phyloP scores from a whole-genome alignment of 2,329 filamentous ascomycete species.

The Ceratocystiopsis brevicomis region DNA sequence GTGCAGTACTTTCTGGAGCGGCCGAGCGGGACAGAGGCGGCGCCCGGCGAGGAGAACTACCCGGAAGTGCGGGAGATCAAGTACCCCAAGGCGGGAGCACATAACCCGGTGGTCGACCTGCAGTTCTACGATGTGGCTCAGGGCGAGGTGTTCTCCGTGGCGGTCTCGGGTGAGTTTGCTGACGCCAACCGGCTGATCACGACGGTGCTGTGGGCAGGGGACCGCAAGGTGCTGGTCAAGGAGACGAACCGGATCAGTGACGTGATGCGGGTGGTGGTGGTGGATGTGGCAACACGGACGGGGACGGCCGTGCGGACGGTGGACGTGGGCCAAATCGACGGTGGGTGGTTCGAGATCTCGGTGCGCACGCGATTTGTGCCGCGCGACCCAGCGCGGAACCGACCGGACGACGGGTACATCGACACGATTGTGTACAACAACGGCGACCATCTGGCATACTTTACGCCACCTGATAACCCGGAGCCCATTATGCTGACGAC shows the following conservation, averaged over 20 bases:
- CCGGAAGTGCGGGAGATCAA: slow-evolving; percentile 86
- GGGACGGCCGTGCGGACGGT: slow-evolving; percentile 64
- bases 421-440: slow-evolving; percentile 76
- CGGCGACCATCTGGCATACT: slow-evolving; percentile 85
- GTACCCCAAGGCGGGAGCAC: slow-evolving; percentile 87
- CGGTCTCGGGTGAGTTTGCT: slow-evolving; percentile 56
- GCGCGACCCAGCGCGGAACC: slow-evolving; percentile 56
- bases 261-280: slow-evolving; percentile 66
- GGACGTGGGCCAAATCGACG: slow-evolving; percentile 70
- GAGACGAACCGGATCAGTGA: slow-evolving; percentile 92
- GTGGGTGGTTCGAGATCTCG: slow-evolving; percentile 92
- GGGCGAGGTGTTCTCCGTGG: slow-evolving; percentile 60
- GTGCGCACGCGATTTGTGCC: slow-evolving; percentile 75
- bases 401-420: slow-evolving; percentile 73
- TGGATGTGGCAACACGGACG: slow-evolving; percentile 55
- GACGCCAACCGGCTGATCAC: slow-evolving; percentile 80
- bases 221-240: slow-evolving; percentile 60
- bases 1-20: slow-evolving; percentile 84
- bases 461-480: slow-evolving; percentile 66
- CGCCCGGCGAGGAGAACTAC: slow-evolving; percentile 63
- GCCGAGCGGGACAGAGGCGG: slow-evolving; percentile 54
- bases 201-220: slow-evolving; percentile 75
- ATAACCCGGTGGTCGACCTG: slow-evolving; percentile 77
- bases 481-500: slow-evolving; percentile 73
- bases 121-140: slow-evolving; percentile 73